Evolutionary conservation across 768 basidiomycete species (phyloP).

Genomic region (Boletus edulis): DNA sequence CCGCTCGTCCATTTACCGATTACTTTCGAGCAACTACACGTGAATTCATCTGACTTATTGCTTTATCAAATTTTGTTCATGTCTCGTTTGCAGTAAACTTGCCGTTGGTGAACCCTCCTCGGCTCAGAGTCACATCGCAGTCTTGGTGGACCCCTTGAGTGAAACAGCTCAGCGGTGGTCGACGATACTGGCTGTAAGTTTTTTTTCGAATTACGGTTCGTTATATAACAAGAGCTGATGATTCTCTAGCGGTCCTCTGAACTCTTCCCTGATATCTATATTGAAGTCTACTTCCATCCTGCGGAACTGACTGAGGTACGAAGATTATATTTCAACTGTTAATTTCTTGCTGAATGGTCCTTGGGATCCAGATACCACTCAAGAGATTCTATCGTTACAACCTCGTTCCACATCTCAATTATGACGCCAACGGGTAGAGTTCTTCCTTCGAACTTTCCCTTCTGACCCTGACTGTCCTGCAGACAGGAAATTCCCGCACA

Average conservation of each 20-base stretch:
- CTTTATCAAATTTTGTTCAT: not conserved
- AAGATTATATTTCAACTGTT: not conserved
- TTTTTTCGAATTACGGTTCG: not conserved
- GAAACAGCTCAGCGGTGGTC: slow-evolving; percentile 87
- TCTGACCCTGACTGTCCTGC: not conserved
- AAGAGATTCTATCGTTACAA: slow-evolving; percentile 92
- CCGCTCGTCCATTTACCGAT: slow-evolving; percentile 57
- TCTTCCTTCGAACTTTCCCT: not conserved
- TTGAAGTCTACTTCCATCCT: slow-evolving; percentile 84
- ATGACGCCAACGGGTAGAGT: slow-evolving; percentile 66
- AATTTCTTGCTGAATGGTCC: not conserved
- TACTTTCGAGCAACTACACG: slow-evolving; percentile 64
- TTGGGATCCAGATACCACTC: slow-evolving; percentile 63
- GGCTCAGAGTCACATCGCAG: slow-evolving; percentile 66
- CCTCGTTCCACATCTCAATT: slow-evolving; percentile 52
- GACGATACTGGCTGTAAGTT: slow-evolving; percentile 64
- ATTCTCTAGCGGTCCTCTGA: slow-evolving; percentile 23
- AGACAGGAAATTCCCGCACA: slow-evolving; percentile 60
- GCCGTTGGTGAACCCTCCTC: slow-evolving; percentile 63
- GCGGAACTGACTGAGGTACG: slow-evolving; percentile 62
- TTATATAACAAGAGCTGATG: not conserved
- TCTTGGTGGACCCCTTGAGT: slow-evolving; percentile 82
- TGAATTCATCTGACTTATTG: slow-evolving; percentile 35
- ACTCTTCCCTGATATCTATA: slow-evolving; percentile 58
- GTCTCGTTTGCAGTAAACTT: slow-evolving; percentile 50